Base-by-base conservation (phyloP, 371 early-diverging fungal genomes). In the Lichtheimia corymbifera region DNA sequence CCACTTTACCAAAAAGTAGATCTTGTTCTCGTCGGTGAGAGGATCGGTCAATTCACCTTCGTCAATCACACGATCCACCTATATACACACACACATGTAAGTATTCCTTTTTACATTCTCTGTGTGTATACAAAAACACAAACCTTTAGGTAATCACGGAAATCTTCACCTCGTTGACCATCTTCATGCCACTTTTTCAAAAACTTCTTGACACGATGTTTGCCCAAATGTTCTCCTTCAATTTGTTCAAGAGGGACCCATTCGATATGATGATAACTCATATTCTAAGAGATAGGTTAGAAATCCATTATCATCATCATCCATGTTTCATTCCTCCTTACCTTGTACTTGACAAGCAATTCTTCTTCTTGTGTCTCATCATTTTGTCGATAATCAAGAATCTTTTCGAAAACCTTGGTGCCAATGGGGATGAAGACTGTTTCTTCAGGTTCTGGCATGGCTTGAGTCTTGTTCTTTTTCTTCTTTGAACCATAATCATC, bases 1-100 rank as follows among this genome's bases (percentile, higher is more conserved):
- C 99, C 99, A 98, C 67, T 97, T 98, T 41, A 94, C 91, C 44
- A 98, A 76, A 68, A 87, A 95, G 57, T 80, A 90, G 6, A 92
- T 69, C 45, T 75, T 83, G 42, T 73, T 81, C 27, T 85, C 83
- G 2, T 82, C 86, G 2, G 79, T 79, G 1, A 64, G 62, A 11
- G 80, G 75, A 58, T 87, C 83, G 11, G 71, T 65, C 41, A 87
- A 62, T 52, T 94, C 93, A 50, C 93, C 93, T 66, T 91, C 93
- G 67, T 95, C 93, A 68, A 95, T 85, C 55, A 95, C 76, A 20
- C 95, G 88, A 63, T 95, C 95, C 40, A 91, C 79, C 82, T 85
- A 71, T 40, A 22, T 4, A 45, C 7, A 27, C 7, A 25, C 2
- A 1, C 22, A 22, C 35, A 9, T 28, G 28, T 47, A 27, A 40